Conservation (phyloP, 2,329 filamentous ascomycete genomes). For the Mollisia scopiformis region DNA sequence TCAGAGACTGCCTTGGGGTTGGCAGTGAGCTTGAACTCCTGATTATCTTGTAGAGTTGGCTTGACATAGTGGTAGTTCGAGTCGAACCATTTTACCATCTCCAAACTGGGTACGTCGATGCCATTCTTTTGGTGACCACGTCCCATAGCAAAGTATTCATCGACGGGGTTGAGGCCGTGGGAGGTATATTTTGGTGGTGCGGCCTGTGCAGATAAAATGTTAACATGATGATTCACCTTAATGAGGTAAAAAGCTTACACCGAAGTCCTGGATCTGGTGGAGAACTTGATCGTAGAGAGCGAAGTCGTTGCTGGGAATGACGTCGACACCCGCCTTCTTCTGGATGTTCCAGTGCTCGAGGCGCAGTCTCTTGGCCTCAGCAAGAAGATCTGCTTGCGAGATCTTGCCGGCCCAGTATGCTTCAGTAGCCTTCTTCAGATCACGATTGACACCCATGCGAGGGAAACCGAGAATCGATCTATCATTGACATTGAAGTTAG, state of each 20-base stretch:
- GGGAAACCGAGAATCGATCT: slow-evolving; percentile 91
- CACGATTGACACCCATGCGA: slow-evolving; percentile 96
- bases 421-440: slow-evolving; percentile 99
- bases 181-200: slow-evolving; percentile 92
- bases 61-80: slow-evolving; percentile 99
- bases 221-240: slow-evolving; percentile 13
- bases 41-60: slow-evolving; percentile 95
- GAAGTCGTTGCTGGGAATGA: slow-evolving; percentile 99
- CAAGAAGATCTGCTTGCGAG: slow-evolving; percentile 85
- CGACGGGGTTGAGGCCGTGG: slow-evolving; percentile 83
- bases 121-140: slow-evolving; percentile 96
- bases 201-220: slow-evolving; percentile 56
- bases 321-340: slow-evolving; percentile 95
- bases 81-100: slow-evolving; percentile 99
- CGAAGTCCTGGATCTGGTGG: slow-evolving; percentile 97
- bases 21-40: slow-evolving; percentile 86
- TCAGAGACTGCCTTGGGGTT: slow-evolving; percentile 93
- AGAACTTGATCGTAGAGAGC: slow-evolving; percentile 98
- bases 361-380: slow-evolving; percentile 96
- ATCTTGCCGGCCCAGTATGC: slow-evolving; percentile 97
- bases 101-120: slow-evolving; percentile 89
- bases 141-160: slow-evolving; percentile 99
- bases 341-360: slow-evolving; percentile 99
- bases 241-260: slow-evolving; percentile 62
- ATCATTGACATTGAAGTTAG: slow-evolving; percentile 17